Evolutionary conservation across 2,329 filamentous ascomycete genomes (phyloP).

Genomic region (Exophiala alcalophila): DNA sequence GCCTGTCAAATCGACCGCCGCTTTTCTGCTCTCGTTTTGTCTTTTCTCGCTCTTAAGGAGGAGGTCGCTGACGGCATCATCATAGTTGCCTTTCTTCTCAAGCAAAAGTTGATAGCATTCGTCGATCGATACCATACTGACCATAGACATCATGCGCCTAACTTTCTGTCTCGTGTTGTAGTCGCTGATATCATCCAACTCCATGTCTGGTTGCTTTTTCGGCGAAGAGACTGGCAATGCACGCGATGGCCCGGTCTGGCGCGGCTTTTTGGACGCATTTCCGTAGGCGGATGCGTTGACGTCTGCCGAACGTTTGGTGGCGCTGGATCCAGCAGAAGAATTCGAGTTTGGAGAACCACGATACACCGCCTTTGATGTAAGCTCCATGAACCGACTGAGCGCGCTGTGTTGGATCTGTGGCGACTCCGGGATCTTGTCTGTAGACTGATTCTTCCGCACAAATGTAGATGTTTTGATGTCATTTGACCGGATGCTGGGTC

Average conservation of each 20-base stretch:
- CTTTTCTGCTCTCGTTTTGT: conserved; percentile 20
- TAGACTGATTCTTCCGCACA: conserved; percentile 39
- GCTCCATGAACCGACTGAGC: conserved; percentile 42
- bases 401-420: conserved; percentile 34
- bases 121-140: conserved; percentile 47
- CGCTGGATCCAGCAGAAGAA: conserved; percentile 16
- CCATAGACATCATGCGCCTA: conserved; percentile 49
- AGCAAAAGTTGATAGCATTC: conserved; percentile 52
- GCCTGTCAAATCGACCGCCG: conserved; percentile 33
- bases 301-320: conserved; percentile 42
- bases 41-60: conserved; percentile 39
- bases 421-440: conserved; percentile 40
- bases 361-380: conserved; percentile 44
- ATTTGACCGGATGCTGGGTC: conserved; percentile 45
- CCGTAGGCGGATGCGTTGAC: conserved; percentile 44
- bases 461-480: conserved; percentile 58
- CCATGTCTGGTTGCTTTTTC: conserved; percentile 34
- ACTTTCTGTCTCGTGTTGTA: conserved; percentile 51
- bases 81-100: conserved; percentile 51
- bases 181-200: conserved; percentile 53
- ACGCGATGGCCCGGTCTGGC: conserved; percentile 44
- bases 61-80: conserved; percentile 53
- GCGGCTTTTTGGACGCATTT: conserved; percentile 40
- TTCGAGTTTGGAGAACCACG: conserved; percentile 34
- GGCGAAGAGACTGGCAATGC: conserved; percentile 41